Base-by-base conservation (phyloP, 2,329 filamentous ascomycete genomes). In the Escovopsis sp. region DNA sequence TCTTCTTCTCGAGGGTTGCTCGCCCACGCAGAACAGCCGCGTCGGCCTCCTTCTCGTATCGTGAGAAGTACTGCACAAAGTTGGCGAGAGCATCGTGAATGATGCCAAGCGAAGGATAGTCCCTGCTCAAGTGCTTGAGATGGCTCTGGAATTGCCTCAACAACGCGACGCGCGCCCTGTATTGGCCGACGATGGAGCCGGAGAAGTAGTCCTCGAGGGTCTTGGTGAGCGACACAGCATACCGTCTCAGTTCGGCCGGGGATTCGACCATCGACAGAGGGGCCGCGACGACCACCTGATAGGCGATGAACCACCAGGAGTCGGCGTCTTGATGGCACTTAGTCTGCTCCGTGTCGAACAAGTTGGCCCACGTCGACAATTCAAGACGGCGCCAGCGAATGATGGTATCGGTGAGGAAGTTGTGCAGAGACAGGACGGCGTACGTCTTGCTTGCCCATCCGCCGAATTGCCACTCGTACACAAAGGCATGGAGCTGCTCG, bases 281-380 rank as follows among this genome's bases (percentile, higher is more conserved):
- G 9, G 77, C 79, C 3, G 76, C 79, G 45, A 98, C 70, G 29
- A 93, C 73, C 4, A 79, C 84, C 55, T 96, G 85, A 49, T 94
- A 98, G 1, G 88, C 86, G 40, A 96, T 70, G 48, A 94, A 98
- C 79, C 87, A 98, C 90, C 90, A 98, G 13, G 80, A 79, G 47
- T 76, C 78, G 3, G 88, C 86, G 49, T 85, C 79, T 33, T 83
- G 71, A 16, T 77, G 65, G 46, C 78, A 86, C 47, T 80, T 85
- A 35, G 72, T 67, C 27, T 76, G 68, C 55, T 98, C 90, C 53
- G 82, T 75, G 45, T 94, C 84, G 40, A 98, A 79, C 3, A 98
- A 58, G 29, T 79, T 81, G 26, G 82, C 77, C 90, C 90, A 98
- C 1, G 88, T 94, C 0, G 82, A 80, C 18, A 98, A 65, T 51